These are phyloP conservation scores for Sporodiniella umbellata DNA, from an alignment of 371 early-diverging fungal species.

Conservation along the genomic window DNA sequence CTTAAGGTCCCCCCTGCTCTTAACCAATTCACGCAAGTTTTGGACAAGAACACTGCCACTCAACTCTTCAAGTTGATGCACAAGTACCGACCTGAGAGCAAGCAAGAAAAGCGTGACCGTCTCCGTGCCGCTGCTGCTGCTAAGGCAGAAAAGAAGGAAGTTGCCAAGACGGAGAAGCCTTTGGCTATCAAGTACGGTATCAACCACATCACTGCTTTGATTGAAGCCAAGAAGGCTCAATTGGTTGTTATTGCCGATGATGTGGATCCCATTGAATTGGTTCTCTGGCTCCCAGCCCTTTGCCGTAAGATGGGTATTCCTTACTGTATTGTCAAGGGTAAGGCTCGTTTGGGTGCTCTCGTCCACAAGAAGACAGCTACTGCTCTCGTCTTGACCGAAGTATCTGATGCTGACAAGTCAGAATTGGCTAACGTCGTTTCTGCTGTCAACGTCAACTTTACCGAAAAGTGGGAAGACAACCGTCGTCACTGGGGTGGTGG, in stretches of 20 bases:
- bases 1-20: conserved; percentile 99
- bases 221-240: conserved; percentile 98
- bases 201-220: conserved; percentile 97
- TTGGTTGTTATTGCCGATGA: conserved; percentile 99
- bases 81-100: conserved; percentile 99
- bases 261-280: conserved; percentile 99
- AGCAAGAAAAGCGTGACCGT: conserved; percentile 94
- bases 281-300: conserved; percentile 98
- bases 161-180: conserved; percentile 92
- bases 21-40: conserved; percentile 98
- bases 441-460: conserved; percentile 91
- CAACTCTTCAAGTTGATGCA: conserved; percentile 94
- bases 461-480: conserved; percentile 89
- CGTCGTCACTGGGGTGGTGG: conserved; percentile 97
- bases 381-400: conserved; percentile 93
- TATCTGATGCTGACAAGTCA: conserved; percentile 94
- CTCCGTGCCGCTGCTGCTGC: conserved; percentile 78
- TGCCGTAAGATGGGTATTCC: conserved; percentile 99
- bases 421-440: conserved; percentile 85
- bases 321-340: conserved; percentile 98
- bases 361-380: conserved; percentile 99
- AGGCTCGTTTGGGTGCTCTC: conserved; percentile 96
- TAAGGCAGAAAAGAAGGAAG: conserved; percentile 87
- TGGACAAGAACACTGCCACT: conserved; percentile 97
- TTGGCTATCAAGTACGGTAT: conserved; percentile 97